Evolutionary conservation across 768 basidiomycete species (phyloP).

Genomic region (Rhizopogon rudus): DNA sequence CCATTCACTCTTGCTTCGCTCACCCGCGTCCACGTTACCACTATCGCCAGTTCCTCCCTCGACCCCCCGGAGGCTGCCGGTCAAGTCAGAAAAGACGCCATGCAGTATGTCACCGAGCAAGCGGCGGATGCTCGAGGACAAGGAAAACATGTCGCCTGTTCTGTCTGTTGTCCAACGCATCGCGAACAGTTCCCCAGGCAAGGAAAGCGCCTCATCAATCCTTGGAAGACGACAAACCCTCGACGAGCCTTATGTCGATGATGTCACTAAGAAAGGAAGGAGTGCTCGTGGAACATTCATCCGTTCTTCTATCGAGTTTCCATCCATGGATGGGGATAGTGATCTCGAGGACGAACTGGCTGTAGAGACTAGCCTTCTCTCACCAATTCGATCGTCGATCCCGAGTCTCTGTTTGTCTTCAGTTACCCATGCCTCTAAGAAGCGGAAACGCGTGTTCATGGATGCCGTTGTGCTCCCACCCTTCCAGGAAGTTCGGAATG

Average conservation of each 20-base stretch:
- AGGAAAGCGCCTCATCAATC: slow-evolving; percentile 14
- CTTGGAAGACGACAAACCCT: slow-evolving; percentile 43
- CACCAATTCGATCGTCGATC: slow-evolving; percentile 5
- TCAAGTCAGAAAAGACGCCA: slow-evolving; percentile 7
- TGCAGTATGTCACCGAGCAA: slow-evolving; percentile 31
- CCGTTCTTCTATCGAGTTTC: slow-evolving; percentile 26
- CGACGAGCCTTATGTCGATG: slow-evolving; percentile 29
- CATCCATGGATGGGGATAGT: slow-evolving; percentile 14
- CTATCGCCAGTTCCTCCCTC: slow-evolving; percentile 22
- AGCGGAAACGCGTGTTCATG: slow-evolving; percentile 46
- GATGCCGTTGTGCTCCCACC: slow-evolving; percentile 49
- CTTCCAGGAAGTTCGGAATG: slow-evolving; percentile 22
- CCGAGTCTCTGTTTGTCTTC: not conserved
- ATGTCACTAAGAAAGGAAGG: slow-evolving; percentile 21
- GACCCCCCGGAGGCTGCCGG: slow-evolving; percentile 28
- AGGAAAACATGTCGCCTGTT: slow-evolving; percentile 51
- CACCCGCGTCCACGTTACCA: slow-evolving; percentile 22
- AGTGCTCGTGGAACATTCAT: slow-evolving; percentile 19
- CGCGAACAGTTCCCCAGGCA: slow-evolving; percentile 31
- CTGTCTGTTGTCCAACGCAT: slow-evolving; percentile 44
- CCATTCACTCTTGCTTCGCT: slow-evolving; percentile 24
- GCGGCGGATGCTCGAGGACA: slow-evolving; percentile 36
- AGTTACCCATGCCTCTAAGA: slow-evolving; percentile 23
- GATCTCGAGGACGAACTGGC: slow-evolving; percentile 27
- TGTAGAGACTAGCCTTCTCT: slow-evolving; percentile 19